A percentile compares a stretch with the other conserved stretches of the same genome.
Evolutionary conservation across 768 basidiomycete species (phyloP).

Genomic region (Hydnomerulius pinastri): DNA sequence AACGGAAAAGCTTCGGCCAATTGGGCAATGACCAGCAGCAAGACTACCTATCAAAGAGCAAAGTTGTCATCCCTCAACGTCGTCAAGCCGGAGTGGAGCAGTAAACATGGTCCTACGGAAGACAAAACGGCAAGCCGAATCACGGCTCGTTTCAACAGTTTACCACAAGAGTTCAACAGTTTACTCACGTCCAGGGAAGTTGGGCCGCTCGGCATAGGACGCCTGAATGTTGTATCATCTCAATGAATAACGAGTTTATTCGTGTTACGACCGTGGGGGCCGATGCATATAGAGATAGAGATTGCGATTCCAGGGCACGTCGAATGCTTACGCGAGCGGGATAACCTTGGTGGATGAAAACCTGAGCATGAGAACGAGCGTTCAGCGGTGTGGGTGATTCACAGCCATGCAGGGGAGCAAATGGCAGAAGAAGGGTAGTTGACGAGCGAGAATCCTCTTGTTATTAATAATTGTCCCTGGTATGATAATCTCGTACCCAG

Average conservation of each 20-base stretch:
- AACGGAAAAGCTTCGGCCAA: background rate
- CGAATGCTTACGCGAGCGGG: background rate
- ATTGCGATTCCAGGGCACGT: background rate
- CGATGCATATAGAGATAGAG: too few relatives aligned
- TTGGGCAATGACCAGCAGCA: background rate
- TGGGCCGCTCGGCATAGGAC: background rate
- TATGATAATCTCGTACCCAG: background rate
- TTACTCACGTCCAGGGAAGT: slow-evolving; percentile 9
- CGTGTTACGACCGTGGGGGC: background rate
- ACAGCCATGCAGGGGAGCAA: background rate
- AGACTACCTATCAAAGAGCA: background rate
- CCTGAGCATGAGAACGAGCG: background rate
- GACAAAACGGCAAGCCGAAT: background rate
- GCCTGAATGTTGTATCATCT: background rate
- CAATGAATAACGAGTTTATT: background rate
- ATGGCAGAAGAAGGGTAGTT: background rate
- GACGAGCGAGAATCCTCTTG: background rate
- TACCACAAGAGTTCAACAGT: background rate
- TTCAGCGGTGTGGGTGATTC: background rate
- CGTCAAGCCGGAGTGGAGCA: too few relatives aligned
- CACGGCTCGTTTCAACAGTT: background rate
- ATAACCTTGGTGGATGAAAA: background rate
- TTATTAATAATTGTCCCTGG: slow-evolving; percentile 1
- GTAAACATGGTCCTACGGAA: too few relatives aligned
- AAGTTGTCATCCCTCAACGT: too few relatives aligned